Evolutionary conservation across 768 basidiomycete species (phyloP), one percentile per base, ranked within the genome.

Genomic region (Gautieria morchelliformis): DNA sequence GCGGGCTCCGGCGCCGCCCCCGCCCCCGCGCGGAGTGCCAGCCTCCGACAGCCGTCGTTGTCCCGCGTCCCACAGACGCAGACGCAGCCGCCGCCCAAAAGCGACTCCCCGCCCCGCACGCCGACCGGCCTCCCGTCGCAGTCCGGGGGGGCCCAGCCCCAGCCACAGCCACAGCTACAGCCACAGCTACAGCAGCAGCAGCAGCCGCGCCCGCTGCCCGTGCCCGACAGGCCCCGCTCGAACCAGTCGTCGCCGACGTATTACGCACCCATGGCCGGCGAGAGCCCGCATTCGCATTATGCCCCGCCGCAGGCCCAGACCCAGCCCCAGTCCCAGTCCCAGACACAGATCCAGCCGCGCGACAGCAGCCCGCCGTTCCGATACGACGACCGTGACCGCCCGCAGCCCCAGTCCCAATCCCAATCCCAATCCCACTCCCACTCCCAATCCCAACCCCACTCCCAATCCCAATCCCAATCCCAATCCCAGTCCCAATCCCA

Each of bases 301-400:
- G 22, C 2, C 3, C 53, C 45, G 40, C 45, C 41, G 15, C 53
- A 54, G 42, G 30, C 14, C 11, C 71, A 72, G n/a, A n/a, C n/a
- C n/a, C n/a, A n/a, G n/a, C n/a, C n/a, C n/a, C n/a, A n/a, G n/a
- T n/a, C n/a, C n/a, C n/a, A n/a, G n/a, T n/a, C n/a, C n/a, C n/a
- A n/a, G 0, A 67, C 67, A 0, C 63, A 24, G 59, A 66, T 46
- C 62, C 63, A 20, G 56, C 53, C 40, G 58, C 60, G 57, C 51
- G 61, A 17, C 64, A 67, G 17, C 32, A 57, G 56, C 20, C 46
- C 56, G 1, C 47, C 44, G 22, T 48, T 57, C 32, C 45, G 47
- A 22, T 57, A 57, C n/a, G 56, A 57, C 17, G 54, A 56, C 61
- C 83, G n/a, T n/a, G n/a, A n/a, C n/a, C n/a, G n/a, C n/a, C n/a